Conservation (phyloP, 1,284 basidiomycete genomes). For the Neotropicomus parvogracilis region DNA sequence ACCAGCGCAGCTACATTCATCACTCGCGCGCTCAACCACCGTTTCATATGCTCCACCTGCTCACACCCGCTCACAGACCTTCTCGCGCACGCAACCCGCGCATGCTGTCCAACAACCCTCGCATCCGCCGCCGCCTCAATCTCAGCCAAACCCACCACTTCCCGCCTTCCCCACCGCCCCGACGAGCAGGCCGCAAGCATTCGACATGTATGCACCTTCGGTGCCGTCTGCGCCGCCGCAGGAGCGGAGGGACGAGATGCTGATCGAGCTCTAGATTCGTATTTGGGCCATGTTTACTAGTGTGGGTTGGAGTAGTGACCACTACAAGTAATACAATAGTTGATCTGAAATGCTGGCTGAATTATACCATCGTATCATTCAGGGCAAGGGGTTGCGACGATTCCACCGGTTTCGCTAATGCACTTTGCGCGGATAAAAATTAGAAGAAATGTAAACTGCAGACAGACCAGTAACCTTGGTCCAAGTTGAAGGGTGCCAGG, state of each 20-base stretch:
- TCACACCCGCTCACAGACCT: slow-evolving; percentile 6
- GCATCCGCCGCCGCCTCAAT: slow-evolving; percentile 7
- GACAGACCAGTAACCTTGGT: too few species aligned
- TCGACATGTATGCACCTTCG: slow-evolving; percentile 47
- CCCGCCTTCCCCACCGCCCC: slow-evolving; percentile 39
- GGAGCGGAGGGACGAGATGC: slow-evolving; percentile 77
- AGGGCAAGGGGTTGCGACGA: too few species aligned
- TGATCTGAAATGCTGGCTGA: too few species aligned
- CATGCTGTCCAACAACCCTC: slow-evolving; percentile 8
- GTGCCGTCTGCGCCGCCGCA: slow-evolving; percentile 52
- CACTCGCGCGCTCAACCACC: slow-evolving; percentile 22
- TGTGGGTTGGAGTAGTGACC: background rate
- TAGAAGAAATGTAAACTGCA: too few species aligned
- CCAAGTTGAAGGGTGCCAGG: too few species aligned
- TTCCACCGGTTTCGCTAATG: too few species aligned
- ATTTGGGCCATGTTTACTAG: background rate
- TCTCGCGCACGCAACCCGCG: slow-evolving; percentile 3
- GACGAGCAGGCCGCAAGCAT: slow-evolving; percentile 55
- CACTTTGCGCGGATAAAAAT: too few species aligned
- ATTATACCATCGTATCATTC: too few species aligned
- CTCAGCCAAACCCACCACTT: slow-evolving; percentile 6
- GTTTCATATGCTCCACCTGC: slow-evolving; percentile 16
- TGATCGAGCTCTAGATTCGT: slow-evolving; percentile 66
- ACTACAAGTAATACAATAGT: slow-evolving; percentile 3
- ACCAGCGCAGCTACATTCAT: slow-evolving; percentile 9